Conservation (phyloP, 345 rosid species). For the Arabidopsis suecica region DNA sequence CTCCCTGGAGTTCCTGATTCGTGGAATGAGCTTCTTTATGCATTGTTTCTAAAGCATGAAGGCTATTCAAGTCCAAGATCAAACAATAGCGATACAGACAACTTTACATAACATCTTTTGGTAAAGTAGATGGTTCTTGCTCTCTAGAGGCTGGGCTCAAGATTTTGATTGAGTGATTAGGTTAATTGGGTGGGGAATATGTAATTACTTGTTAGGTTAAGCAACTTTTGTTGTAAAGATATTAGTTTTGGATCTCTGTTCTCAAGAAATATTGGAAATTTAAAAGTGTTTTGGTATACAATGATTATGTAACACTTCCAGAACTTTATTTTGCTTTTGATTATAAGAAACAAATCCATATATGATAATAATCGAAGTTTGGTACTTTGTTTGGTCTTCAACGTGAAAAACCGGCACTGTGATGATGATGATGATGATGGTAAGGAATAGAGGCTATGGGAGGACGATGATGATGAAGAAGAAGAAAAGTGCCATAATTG, state of each 20-base stretch:
- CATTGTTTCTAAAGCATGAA: slow-evolving; percentile 60
- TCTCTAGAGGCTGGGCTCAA: slow-evolving; percentile 3
- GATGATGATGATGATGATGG: neutral
- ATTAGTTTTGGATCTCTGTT: neutral
- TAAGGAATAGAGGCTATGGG: neutral
- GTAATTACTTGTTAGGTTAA: slow-evolving; percentile 41
- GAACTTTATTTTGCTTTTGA: too few species aligned
- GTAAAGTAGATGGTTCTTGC: slow-evolving; percentile 13
- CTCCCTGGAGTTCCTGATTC: slow-evolving; percentile 95
- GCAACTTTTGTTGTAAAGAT: slow-evolving; percentile 34
- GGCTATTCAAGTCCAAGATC: slow-evolving; percentile 15
- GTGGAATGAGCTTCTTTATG: slow-evolving; percentile 86
- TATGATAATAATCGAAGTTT: too few species aligned
- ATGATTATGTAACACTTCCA: too few species aligned
- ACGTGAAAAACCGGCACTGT: neutral
- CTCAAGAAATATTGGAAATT: neutral
- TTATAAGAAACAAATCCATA: too few species aligned
- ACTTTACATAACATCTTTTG: slow-evolving; percentile 15
- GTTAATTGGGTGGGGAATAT: slow-evolving; percentile 26
- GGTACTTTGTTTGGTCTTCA: neutral
- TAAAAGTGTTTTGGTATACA: too few species aligned
- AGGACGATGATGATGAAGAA: neutral
- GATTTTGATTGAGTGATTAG: slow-evolving; percentile 41
- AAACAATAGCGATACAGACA: slow-evolving; percentile 27
- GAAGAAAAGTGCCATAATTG: neutral